Conservation (phyloP, 2,329 filamentous ascomycete species). For the Botrytis aclada region DNA sequence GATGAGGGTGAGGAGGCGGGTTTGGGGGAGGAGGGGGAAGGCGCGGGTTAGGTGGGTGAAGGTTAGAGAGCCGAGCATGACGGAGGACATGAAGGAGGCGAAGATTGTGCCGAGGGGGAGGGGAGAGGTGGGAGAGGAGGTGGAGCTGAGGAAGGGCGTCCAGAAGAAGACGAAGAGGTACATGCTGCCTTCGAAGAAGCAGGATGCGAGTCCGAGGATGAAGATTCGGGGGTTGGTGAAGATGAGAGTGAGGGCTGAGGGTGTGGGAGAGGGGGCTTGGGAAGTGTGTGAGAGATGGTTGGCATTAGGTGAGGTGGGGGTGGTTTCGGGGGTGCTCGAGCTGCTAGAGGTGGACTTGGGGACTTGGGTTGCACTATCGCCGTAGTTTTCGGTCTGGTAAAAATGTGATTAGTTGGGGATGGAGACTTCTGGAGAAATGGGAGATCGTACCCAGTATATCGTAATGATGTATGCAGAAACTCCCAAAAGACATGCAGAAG, state of each 20-base stretch:
- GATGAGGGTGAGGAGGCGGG: constrained; percentile 40
- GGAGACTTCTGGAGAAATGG: background rate
- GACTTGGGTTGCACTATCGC: constrained; percentile 32
- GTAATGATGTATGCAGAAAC: constrained; percentile 47
- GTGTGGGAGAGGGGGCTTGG: background rate
- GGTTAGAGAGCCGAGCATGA: constrained; percentile 56
- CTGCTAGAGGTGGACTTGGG: constrained; percentile 19
- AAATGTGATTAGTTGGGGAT: background rate
- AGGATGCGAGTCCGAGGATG: constrained; percentile 50
- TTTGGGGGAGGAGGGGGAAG: constrained; percentile 32
- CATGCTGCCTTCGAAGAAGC: constrained; percentile 59
- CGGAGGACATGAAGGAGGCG: constrained; percentile 56
- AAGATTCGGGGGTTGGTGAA: constrained; percentile 47
- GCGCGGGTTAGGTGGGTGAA: constrained; percentile 44
- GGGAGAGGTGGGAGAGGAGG: constrained; percentile 46
- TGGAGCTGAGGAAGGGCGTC: constrained; percentile 52
- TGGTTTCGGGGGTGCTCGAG: constrained; percentile 14
- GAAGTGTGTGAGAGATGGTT: background rate
- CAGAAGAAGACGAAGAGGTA: constrained; percentile 64
- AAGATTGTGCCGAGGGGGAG: constrained; percentile 52
- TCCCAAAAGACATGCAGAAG: constrained; percentile 42
- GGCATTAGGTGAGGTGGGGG: background rate
- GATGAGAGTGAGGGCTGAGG: constrained; percentile 26
- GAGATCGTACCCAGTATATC: constrained; percentile 46
- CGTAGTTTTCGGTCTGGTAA: constrained; percentile 50